Evolutionary conservation across 768 basidiomycete genomes (phyloP), one percentile per base, ranked within the genome.

Genomic region (Leccinellum rugosiceps): DNA sequence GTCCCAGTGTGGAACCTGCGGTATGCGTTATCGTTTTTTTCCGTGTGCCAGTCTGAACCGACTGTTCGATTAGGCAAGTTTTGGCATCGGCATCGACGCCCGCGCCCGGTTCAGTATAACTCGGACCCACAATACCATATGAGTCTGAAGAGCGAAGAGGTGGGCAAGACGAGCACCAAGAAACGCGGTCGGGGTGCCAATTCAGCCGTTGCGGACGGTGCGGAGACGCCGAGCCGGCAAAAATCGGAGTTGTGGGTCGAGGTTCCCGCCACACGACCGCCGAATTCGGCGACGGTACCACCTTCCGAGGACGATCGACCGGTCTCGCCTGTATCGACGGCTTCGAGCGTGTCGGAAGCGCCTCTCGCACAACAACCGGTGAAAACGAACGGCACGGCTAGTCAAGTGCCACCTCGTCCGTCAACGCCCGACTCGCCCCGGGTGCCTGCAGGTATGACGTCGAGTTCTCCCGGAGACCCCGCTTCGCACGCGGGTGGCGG

Each of bases 1-100:
- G 71, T 88, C 86, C 3, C 89, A 96, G 70, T 98, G 94, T 73
- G 92, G 91, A 31, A 80, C 84, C n/a, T 97, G 94, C 73, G 92
- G 94, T 94, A 74, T 53, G 90, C 78, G 34, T 46, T 52, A n/a
- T n/a, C n/a, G 53, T 43, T 50, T 13, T 31, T 17, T 28, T 56
- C 25, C 30, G 54, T 28, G 28, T 48, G 44, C n/a, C 45, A 49
- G 31, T 19, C 51, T 65, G 35, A 53, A 52, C 11, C 45, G 7
- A 25, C 32, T 41, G 4, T n/a, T 11, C 19, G 56, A 34, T 58
- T 56, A 94, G 92, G 93, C 59, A 94, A 94, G 74, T 94, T 82
- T 75, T 95, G 89, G 87, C 91, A 94, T 72, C 76, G 92, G 55
- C 90, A 93, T 77, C 80, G 91, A 55, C 77, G 89, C 55, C 90